phyloP scores from a whole-genome alignment of 257 asterid species.

The Plantago elongata region DNA sequence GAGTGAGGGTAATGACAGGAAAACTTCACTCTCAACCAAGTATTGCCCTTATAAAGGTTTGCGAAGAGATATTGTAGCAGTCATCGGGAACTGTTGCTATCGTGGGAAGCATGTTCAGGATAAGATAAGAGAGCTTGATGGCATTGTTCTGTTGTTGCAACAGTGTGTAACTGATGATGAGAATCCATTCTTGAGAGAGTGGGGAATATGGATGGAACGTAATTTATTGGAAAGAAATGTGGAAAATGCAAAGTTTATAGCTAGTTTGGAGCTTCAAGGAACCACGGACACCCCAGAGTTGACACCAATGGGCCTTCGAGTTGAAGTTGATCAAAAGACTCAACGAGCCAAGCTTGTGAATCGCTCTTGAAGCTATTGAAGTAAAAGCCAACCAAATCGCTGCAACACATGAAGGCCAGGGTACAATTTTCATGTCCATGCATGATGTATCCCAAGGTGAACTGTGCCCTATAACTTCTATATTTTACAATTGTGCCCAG shows the following conservation, averaged over 20 bases:
- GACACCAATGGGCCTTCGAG: slow-evolving; percentile 57
- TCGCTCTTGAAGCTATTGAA: slow-evolving; percentile 21
- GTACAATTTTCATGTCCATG: too few species aligned
- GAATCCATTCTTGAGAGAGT: slow-evolving; percentile 84
- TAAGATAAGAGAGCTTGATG: slow-evolving; percentile 55
- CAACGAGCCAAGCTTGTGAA: slow-evolving; percentile 78
- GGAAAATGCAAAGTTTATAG: slow-evolving; percentile 54
- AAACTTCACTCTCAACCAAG: slow-evolving; percentile 23
- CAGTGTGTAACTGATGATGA: slow-evolving; percentile 79
- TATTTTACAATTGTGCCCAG: too few species aligned
- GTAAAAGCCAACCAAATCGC: too few species aligned
- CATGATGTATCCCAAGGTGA: too few species aligned
- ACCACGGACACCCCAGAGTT: slow-evolving; percentile 70
- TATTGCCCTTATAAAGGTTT: slow-evolving; percentile 77
- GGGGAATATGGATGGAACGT: slow-evolving; percentile 80
- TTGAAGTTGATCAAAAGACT: slow-evolving; percentile 67
- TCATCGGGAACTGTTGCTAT: slow-evolving; percentile 72
- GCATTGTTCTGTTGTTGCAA: slow-evolving; percentile 61
- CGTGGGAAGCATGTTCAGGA: slow-evolving; percentile 58
- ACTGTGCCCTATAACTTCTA: too few species aligned
- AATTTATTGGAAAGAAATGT: slow-evolving; percentile 69
- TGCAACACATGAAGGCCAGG: too few species aligned
- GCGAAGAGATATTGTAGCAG: slow-evolving; percentile 66
- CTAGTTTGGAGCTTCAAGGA: slow-evolving; percentile 59
- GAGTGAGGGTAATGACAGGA: slow-evolving; percentile 22